A percentile compares a stretch with the other conserved stretches of the same genome.
Evolutionary conservation across 352 stramenopile species (phyloP).

Genomic region (Globisporangium heterothallicum): DNA sequence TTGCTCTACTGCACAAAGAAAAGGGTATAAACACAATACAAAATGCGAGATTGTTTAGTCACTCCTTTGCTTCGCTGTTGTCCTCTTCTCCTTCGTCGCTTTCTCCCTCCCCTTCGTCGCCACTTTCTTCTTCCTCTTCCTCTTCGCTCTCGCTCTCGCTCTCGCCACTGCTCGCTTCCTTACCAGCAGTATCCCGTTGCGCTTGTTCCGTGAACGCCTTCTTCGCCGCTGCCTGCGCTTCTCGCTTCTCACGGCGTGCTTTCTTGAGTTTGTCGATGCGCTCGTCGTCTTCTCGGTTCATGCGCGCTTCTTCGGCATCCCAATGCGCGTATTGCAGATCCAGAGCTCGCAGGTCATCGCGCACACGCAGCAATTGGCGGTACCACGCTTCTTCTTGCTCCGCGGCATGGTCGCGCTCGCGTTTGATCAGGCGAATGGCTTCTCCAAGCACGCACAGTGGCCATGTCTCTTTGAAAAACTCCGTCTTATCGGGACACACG

Average conservation of each 20-base stretch:
- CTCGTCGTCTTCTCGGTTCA: constrained; percentile 36
- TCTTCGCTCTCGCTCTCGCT: constrained; percentile 15
- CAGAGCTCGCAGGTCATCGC: constrained; percentile 55
- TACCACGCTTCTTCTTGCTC: constrained; percentile 41
- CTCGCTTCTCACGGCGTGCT: constrained; percentile 41
- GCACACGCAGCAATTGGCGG: constrained; percentile 50
- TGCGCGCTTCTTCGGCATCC: constrained; percentile 50
- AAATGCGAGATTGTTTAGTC: background rate
- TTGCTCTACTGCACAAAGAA: too few relatives aligned
- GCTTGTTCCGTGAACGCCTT: constrained; percentile 44
- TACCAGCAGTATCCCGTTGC: background rate
- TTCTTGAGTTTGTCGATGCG: constrained; percentile 46
- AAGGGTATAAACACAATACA: too few relatives aligned
- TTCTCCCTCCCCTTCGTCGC: constrained; percentile 16
- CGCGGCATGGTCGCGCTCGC: constrained; percentile 17
- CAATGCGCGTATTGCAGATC: constrained; percentile 59
- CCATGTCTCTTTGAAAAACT: constrained; percentile 51
- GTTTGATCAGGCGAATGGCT: constrained; percentile 44
- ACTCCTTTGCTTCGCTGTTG: constrained; percentile 12
- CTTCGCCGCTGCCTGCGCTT: constrained; percentile 49
- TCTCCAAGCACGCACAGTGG: constrained; percentile 54
- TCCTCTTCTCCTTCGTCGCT: constrained; percentile 17
- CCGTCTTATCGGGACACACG: constrained; percentile 32
- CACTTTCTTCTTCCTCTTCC: constrained; percentile 16
- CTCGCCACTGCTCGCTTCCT: constrained; percentile 9